These are phyloP conservation scores for Yamadazyma atlantica DNA, from an alignment of 1,139 yeast genomes.

Conservation along the genomic window DNA sequence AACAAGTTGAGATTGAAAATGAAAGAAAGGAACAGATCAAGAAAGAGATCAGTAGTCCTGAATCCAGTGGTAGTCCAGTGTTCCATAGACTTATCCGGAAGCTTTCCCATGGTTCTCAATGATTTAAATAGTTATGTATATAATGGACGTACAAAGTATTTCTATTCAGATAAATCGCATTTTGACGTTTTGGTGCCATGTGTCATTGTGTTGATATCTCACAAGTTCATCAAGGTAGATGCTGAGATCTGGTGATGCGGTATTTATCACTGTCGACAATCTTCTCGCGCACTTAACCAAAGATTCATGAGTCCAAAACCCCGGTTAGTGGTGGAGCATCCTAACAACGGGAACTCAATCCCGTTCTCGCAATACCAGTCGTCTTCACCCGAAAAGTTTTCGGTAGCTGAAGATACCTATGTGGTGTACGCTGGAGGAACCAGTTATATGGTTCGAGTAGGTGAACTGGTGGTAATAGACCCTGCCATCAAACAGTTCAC, in stretches of 20 bases:
- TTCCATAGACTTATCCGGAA: constrained; percentile 44
- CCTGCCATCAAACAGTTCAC: too few species aligned
- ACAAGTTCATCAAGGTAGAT: too few species aligned
- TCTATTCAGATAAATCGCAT: too few species aligned
- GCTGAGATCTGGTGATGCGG: too few species aligned
- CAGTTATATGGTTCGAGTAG: constrained; percentile 16
- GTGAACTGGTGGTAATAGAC: constrained; percentile 20
- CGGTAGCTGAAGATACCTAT: constrained; percentile 39
- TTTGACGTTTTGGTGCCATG: too few species aligned
- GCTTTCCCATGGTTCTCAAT: constrained; percentile 22
- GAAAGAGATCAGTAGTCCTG: constrained; percentile 44
- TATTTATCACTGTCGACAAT: not conserved
- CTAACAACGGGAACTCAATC: constrained; percentile 45
- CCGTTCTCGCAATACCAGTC: constrained; percentile 32
- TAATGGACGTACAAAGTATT: too few species aligned
- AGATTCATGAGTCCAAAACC: constrained; percentile 14
- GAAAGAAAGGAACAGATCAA: constrained; percentile 41
- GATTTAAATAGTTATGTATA: too few species aligned
- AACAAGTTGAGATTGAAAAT: constrained; percentile 46
- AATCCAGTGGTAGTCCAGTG: constrained; percentile 32
- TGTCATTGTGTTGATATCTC: too few species aligned
- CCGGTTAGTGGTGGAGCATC: constrained; percentile 32
- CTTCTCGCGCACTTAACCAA: not conserved
- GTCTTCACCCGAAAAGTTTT: constrained; percentile 41
- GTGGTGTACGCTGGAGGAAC: constrained; percentile 43